Base-by-base conservation (phyloP, 2,329 filamentous ascomycete species). In the Apiospora aurea region DNA sequence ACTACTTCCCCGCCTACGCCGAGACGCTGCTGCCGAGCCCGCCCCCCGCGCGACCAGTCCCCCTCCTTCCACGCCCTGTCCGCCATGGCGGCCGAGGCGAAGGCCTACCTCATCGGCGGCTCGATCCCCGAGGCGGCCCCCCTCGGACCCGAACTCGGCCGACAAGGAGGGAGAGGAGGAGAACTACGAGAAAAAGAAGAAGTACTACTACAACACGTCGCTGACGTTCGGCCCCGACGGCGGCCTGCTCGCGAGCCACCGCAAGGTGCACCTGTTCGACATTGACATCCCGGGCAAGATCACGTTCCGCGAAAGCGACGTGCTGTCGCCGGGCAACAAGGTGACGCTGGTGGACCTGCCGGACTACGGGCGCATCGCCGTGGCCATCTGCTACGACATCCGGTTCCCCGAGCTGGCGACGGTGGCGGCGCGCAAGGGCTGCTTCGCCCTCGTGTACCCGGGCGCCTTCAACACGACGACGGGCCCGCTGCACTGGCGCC, bases 381-480 rank as follows among this genome's bases (percentile, higher is more conserved):
- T 99, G 4, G 95, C 94, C 44, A 98, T 99, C 80, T 99, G 96
- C 88, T 99, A 99, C 84, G 96, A 99, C 83, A 90, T 99, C 71
- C 94, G 96, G 53, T 99, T 99, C 85, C 96, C 96, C 0, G 96
- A 98, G 84, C 87, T 97, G 14, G 96, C 95, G 3, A 96, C 90
- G 80, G 92, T 98, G 71, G 96, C 96, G 0, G 94, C 96, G 26
- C 88, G 96, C 44, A 91, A 91, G 76, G 95, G 93, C n/a, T 93
- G 91, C 72, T 99, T 99, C 82, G 87, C 94, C 66, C 89, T 98
- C 70, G 81, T 98, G 24, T 98, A 98, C 82, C 96, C 96, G 0
- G 96, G 95, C n/a, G 96, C 96, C 0, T 99, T 99, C 87, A 99
- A 98, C 83, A 87, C 93, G 73, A 97, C 95, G 0, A 99, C 96